These are phyloP conservation scores for Solanum chaucha DNA, from an alignment of 257 asterid species.

Conservation along the genomic window DNA sequence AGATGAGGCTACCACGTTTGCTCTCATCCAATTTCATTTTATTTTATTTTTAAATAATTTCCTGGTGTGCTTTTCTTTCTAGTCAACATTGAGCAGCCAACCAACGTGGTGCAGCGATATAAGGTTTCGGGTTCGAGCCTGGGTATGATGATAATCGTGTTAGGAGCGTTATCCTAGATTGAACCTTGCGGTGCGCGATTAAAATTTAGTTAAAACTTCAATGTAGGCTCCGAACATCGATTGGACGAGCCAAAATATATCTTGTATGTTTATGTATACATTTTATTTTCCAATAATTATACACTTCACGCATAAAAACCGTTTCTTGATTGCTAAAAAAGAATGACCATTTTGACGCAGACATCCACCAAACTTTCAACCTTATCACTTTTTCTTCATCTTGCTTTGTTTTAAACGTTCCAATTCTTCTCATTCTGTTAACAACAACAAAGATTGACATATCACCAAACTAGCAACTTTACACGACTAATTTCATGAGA, in stretches of 20 bases:
- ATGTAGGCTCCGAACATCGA: no score
- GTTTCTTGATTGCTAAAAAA: not conserved
- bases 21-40: not conserved
- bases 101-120: not conserved
- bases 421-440: not conserved
- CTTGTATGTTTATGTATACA: not conserved
- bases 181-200: no score
- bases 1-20: constrained; percentile 16
- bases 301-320: not conserved
- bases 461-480: not conserved
- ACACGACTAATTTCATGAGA: not conserved
- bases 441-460: not conserved
- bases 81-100: not conserved
- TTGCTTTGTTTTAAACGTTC: constrained; percentile 1
- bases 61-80: not conserved
- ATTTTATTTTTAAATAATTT: not conserved
- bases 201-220: no score
- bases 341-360: constrained; percentile 2
- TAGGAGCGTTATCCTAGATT: accelerated
- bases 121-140: no score
- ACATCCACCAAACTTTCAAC: constrained; percentile 25
- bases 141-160: no score
- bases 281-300: not conserved
- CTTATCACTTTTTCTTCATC: constrained; percentile 3
- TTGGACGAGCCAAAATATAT: not conserved